These are phyloP conservation scores for Lachancea meyersii DNA, from an alignment of 805 yeast species.

Conservation along the genomic window DNA sequence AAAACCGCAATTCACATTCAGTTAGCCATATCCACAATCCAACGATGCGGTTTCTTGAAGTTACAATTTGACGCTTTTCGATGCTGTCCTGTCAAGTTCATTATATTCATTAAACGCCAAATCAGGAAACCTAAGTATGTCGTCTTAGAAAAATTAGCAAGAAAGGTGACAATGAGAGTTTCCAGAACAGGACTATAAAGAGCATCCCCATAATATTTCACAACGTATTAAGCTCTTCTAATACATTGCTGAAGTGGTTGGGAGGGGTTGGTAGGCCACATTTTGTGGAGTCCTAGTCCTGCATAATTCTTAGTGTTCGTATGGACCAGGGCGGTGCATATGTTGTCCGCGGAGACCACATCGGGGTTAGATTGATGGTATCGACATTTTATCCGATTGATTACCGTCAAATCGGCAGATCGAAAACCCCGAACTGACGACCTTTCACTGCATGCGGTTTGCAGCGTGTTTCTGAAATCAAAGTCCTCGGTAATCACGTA, in stretches of 20 bases:
- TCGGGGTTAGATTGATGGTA: no score
- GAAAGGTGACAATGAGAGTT: background rate
- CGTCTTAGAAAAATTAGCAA: background rate
- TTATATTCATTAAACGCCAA: slow-evolving; percentile 2
- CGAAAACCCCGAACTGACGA: no score
- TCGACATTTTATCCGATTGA: no score
- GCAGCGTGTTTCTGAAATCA: no score
- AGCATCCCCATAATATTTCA: background rate
- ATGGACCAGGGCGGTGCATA: no score
- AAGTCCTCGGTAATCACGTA: no score
- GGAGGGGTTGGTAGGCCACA: background rate
- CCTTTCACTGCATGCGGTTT: no score
- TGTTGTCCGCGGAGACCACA: no score
- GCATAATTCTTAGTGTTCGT: background rate
- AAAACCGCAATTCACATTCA: background rate
- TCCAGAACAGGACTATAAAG: slow-evolving; percentile 1
- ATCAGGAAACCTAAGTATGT: slow-evolving; percentile 3
- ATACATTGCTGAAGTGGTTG: background rate
- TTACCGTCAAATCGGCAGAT: no score
- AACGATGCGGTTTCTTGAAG: background rate
- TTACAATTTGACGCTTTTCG: no score
- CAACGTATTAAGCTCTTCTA: background rate
- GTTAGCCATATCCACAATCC: background rate
- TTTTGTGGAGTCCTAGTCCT: background rate
- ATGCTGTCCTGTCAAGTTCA: background rate